phyloP scores from a whole-genome alignment of 2,329 filamentous ascomycete genomes.

The Epicoccum nigrum region DNA sequence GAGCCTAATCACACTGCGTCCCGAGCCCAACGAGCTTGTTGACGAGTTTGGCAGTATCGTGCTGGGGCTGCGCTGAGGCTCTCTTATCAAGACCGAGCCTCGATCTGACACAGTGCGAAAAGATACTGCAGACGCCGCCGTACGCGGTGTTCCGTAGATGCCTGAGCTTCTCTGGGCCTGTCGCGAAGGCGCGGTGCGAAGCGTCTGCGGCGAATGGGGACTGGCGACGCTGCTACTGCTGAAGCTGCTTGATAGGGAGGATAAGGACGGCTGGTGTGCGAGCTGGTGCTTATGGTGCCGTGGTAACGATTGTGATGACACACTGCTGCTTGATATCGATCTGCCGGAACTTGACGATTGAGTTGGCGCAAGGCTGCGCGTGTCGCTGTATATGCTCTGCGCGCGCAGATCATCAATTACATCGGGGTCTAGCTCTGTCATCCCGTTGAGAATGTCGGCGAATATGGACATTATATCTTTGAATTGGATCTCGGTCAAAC shows the following conservation, averaged over 20 bases:
- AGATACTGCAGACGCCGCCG: slow-evolving; percentile 34
- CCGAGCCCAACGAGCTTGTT: slow-evolving; percentile 37
- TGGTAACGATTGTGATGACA: slow-evolving; percentile 32
- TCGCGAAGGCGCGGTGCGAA: slow-evolving; percentile 39
- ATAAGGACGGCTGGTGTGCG: slow-evolving; percentile 28
- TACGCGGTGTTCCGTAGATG: slow-evolving; percentile 30
- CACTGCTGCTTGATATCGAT: slow-evolving; percentile 15
- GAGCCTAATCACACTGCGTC: slow-evolving; percentile 36
- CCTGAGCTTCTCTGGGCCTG: slow-evolving; percentile 29
- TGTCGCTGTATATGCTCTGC: slow-evolving; percentile 35
- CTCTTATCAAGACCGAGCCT: slow-evolving; percentile 32
- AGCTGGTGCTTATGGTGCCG: slow-evolving; percentile 39
- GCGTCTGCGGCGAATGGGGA: slow-evolving; percentile 34
- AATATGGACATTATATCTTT: slow-evolving; percentile 82
- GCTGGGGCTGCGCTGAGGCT: slow-evolving; percentile 34
- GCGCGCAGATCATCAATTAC: slow-evolving; percentile 56
- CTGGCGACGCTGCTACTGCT: slow-evolving; percentile 20
- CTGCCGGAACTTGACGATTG: slow-evolving; percentile 25
- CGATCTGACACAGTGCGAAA: slow-evolving; percentile 28
- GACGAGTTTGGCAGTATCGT: slow-evolving; percentile 42
- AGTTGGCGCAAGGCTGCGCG: slow-evolving; percentile 42
- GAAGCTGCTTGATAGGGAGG: slow-evolving; percentile 23
- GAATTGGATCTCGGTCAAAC: slow-evolving; percentile 74
- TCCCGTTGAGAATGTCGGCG: slow-evolving; percentile 76
- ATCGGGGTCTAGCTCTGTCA: slow-evolving; percentile 67